These are phyloP conservation scores for Dothiorella sarmentorum DNA, from an alignment of 2,329 filamentous ascomycete genomes.

Conservation along the genomic window DNA sequence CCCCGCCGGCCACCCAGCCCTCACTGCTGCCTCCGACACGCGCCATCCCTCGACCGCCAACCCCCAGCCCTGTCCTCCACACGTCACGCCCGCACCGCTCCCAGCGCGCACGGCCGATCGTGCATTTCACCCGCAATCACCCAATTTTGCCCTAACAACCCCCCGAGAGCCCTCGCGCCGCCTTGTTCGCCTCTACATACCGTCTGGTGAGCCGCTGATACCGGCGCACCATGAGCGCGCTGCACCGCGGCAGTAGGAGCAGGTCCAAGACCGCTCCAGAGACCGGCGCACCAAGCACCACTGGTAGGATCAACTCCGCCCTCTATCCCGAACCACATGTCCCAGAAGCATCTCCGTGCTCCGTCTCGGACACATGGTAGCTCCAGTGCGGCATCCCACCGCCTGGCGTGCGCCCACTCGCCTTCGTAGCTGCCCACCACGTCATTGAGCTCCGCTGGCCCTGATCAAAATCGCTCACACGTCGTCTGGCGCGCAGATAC, in stretches of 20 bases:
- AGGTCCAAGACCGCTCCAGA: slow-evolving; percentile 34
- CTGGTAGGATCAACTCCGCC: slow-evolving; percentile 6
- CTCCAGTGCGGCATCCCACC: neutral
- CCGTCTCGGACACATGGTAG: neutral
- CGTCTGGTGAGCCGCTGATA: slow-evolving; percentile 3
- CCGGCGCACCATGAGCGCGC: slow-evolving; percentile 41
- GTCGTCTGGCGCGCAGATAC: slow-evolving; percentile 1
- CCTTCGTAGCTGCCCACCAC: neutral
- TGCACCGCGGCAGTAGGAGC: slow-evolving; percentile 35
- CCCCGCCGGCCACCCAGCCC: neutral
- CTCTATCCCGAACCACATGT: neutral
- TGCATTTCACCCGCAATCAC: slow-evolving; percentile 14
- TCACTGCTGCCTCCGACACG: neutral
- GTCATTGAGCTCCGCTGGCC: slow-evolving; percentile 7
- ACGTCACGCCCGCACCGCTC: slow-evolving; percentile 5
- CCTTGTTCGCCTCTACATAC: neutral
- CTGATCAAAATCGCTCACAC: slow-evolving; percentile 3
- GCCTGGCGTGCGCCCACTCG: neutral
- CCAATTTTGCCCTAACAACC: slow-evolving; percentile 9
- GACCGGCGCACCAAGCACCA: slow-evolving; percentile 18
- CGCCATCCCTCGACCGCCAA: neutral
- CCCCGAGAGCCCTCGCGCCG: neutral
- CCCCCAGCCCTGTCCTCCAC: neutral
- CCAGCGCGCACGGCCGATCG: slow-evolving; percentile 10
- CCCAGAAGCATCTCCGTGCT: neutral